A percentile compares a stretch with the other conserved stretches of the same genome.
Conservation (phyloP, 148 eudicot species). For the Pouteria glomerata region DNA sequence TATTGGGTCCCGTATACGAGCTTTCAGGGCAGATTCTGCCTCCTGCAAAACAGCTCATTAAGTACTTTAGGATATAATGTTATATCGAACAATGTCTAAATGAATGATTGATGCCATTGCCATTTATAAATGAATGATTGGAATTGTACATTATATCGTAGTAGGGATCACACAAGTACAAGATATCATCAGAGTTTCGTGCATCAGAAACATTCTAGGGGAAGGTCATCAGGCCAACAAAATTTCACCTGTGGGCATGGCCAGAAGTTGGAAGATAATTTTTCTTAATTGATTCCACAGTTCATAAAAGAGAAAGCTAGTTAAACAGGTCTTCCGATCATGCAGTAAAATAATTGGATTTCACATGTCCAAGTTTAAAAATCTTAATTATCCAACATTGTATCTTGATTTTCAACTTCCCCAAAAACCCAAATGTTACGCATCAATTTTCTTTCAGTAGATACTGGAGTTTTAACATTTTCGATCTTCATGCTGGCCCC, state of each 20-base stretch:
- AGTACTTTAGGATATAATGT: not conserved
- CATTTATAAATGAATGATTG: not conserved
- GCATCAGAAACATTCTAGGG: too few relatives aligned
- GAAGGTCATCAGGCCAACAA: too few relatives aligned
- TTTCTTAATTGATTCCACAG: not conserved
- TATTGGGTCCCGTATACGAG: slow-evolving; percentile 51
- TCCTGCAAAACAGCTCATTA: slow-evolving; percentile 39
- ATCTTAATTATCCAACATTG: not conserved
- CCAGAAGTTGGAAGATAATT: not conserved
- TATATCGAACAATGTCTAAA: not conserved
- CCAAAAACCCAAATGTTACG: not conserved
- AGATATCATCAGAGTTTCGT: not conserved
- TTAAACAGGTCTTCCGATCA: not conserved
- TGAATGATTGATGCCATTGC: not conserved
- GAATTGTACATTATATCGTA: not conserved
- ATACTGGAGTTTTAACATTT: too few relatives aligned
- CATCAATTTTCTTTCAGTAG: not conserved
- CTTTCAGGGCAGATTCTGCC: slow-evolving; percentile 70
- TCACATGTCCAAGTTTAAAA: not conserved
- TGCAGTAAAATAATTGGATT: not conserved
- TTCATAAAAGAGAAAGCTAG: not conserved
- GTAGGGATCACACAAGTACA: not conserved
- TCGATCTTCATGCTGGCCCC: too few relatives aligned
- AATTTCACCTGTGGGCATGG: too few relatives aligned
- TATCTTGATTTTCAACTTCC: not conserved